Base-by-base conservation (phyloP, 441 rosid genomes). In the Cnidoscolus chayamansa region DNA sequence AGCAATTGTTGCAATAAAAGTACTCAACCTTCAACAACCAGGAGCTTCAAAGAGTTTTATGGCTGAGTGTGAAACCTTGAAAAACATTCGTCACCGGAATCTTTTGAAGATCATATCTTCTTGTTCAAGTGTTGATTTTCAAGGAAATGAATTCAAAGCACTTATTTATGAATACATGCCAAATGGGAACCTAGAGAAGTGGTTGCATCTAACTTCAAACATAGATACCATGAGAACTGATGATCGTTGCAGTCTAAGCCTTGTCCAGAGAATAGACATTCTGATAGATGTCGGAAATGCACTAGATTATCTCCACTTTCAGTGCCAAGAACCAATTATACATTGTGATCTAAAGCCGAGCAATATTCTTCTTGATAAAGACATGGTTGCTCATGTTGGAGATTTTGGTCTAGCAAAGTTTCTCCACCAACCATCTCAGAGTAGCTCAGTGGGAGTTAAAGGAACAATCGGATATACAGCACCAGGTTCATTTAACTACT, bases 121-220 rank as follows among this genome's bases (percentile, higher is more conserved):
- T 35, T 49, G 71, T 25, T 51, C 71, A 7, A 68, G 71, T 30
- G 32, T 68, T 16, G 50, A 68, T 55, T 68, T 15, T 68, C 60
- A 61, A 51, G 67, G 67, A 48, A 71, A 71, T 61, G 67, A 61
- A 10, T 61, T 71, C 1, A 71, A 71, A 10, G 60, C 73, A 20
- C 57, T 70, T 15, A n/a, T 70, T 2, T 73, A 61, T 13, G 15
- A 73, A 47, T 78, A 62, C 37, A 78, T 78, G 78, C n/a, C 75
- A 4, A 74, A 74, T 15, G 74, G 78, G 40, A 74, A 56, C 59
- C 49, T 70, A n/a, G 75, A 70, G 4, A 40, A 37, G 11, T 73
- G 77, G 77, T 40, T 73, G 25, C 74, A 64, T 64, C 67, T 49
- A 30, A 10, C 4, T 35, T 68, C 50, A 53, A 16, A 16, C 1